These are phyloP conservation scores for Paraphaeosphaeria minitans DNA, from an alignment of 2,329 filamentous ascomycete genomes.

Conservation along the genomic window DNA sequence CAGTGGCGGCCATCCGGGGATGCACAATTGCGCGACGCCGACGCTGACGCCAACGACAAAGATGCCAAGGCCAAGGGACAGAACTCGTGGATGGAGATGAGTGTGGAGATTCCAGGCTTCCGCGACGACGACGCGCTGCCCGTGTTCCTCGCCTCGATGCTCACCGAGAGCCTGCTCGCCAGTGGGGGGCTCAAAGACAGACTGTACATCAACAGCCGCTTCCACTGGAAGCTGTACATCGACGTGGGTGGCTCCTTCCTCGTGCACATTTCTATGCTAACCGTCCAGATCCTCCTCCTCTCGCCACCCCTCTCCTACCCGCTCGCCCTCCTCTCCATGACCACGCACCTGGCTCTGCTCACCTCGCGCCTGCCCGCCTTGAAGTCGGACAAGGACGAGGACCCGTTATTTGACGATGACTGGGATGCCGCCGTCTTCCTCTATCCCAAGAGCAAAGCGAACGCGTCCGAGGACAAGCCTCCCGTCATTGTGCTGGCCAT, in stretches of 20 bases:
- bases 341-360: constrained; percentile 90
- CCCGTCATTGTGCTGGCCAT: constrained; percentile 91
- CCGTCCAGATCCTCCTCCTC: constrained; percentile 78
- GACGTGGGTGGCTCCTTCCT: constrained; percentile 67
- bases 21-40: constrained; percentile 49
- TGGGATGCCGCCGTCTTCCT: constrained; percentile 84
- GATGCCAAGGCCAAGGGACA: constrained; percentile 50
- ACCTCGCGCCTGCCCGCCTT: constrained; percentile 82
- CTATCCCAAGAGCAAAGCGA: constrained; percentile 62
- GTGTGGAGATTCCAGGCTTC: constrained; percentile 88
- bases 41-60: constrained; percentile 30
- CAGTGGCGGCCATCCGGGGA: constrained; percentile 43
- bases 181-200: constrained; percentile 70
- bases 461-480: constrained; percentile 59
- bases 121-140: constrained; percentile 90
- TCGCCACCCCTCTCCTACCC: constrained; percentile 94
- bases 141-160: constrained; percentile 84
- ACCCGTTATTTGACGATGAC: constrained; percentile 97
- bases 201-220: constrained; percentile 85
- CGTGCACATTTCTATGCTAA: constrained; percentile 9
- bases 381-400: constrained; percentile 89
- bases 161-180: constrained; percentile 82
- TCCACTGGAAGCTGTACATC: constrained; percentile 95
- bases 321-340: constrained; percentile 87
- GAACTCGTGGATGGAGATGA: constrained; percentile 84